Evolutionary conservation across 257 asterid species (phyloP).

Genomic region (Primulina tabacum): DNA sequence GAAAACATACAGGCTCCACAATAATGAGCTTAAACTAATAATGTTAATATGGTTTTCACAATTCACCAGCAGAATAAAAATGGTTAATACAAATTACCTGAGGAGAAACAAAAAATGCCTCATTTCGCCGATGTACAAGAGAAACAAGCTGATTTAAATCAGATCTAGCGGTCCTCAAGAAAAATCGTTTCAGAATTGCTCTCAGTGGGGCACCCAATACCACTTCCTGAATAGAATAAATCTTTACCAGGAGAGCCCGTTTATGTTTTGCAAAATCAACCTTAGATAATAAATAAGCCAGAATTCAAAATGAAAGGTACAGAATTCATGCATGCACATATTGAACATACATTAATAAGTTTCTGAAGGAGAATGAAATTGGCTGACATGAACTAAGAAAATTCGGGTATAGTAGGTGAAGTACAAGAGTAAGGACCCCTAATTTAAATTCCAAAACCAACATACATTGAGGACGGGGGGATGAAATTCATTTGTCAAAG

Average conservation of each 20-base stretch:
- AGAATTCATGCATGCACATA: constrained; percentile 7
- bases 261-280: constrained; percentile 47
- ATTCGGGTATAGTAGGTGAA: background rate
- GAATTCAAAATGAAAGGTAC: constrained; percentile 17
- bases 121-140: constrained; percentile 87
- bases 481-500: background rate
- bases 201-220: constrained; percentile 92
- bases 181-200: constrained; percentile 68
- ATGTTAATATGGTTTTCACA: background rate
- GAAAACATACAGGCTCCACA: constrained; percentile 5
- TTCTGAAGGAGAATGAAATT: constrained; percentile 14
- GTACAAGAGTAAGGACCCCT: constrained; percentile 8
- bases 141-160: constrained; percentile 60
- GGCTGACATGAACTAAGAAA: constrained; percentile 3
- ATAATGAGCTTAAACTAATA: constrained; percentile 21
- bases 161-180: constrained; percentile 56
- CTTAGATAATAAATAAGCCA: constrained; percentile 25
- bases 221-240: constrained; percentile 88
- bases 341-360: background rate
- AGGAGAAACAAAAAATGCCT: constrained; percentile 85
- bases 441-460: constrained; percentile 5
- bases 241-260: constrained; percentile 62
- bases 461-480: background rate
- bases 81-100: constrained; percentile 45
- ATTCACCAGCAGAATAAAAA: constrained; percentile 22